phyloP scores from a whole-genome alignment of 352 stramenopile species.

The Pythium apleroticum region DNA sequence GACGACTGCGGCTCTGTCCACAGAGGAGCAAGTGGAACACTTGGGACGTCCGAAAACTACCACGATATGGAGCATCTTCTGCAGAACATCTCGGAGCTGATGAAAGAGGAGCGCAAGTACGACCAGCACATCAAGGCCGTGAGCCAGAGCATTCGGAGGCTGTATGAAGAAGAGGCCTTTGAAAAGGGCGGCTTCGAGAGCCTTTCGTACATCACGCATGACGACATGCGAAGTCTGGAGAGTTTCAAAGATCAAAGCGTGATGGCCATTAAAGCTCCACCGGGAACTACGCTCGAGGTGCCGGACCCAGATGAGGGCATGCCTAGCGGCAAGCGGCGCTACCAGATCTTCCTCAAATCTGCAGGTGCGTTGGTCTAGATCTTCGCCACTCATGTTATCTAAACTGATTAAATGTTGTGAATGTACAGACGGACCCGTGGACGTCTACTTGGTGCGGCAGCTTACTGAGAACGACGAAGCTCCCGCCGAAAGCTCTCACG shows the following conservation, averaged over 20 bases:
- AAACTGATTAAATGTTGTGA: background rate
- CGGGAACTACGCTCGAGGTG: slow-evolving; percentile 93
- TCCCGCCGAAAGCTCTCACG: slow-evolving; percentile 2
- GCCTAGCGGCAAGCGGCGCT: slow-evolving; percentile 81
- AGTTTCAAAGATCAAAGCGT: slow-evolving; percentile 89
- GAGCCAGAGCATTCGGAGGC: slow-evolving; percentile 73
- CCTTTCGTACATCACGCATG: slow-evolving; percentile 84
- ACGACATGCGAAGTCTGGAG: slow-evolving; percentile 86
- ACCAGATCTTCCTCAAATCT: slow-evolving; percentile 94
- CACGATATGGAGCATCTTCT: slow-evolving; percentile 75
- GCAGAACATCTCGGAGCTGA: slow-evolving; percentile 76
- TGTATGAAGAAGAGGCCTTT: slow-evolving; percentile 84
- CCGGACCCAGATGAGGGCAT: slow-evolving; percentile 95
- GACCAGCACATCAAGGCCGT: slow-evolving; percentile 85
- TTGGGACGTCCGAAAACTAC: slow-evolving; percentile 47
- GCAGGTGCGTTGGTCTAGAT: slow-evolving; percentile 40
- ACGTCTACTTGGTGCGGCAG: slow-evolving; percentile 89
- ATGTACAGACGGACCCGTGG: slow-evolving; percentile 76
- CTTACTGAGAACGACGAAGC: slow-evolving; percentile 40
- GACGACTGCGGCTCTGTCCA: too few species aligned
- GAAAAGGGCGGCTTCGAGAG: slow-evolving; percentile 78
- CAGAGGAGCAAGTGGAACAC: slow-evolving; percentile 52
- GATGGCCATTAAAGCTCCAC: slow-evolving; percentile 94
- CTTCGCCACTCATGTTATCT: too few species aligned
- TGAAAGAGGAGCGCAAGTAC: slow-evolving; percentile 80